A percentile compares a stretch with the other conserved stretches of the same genome.
These are phyloP conservation scores for Leccinum subgranulosum DNA, from an alignment of 768 basidiomycete species.

Conservation along the genomic window DNA sequence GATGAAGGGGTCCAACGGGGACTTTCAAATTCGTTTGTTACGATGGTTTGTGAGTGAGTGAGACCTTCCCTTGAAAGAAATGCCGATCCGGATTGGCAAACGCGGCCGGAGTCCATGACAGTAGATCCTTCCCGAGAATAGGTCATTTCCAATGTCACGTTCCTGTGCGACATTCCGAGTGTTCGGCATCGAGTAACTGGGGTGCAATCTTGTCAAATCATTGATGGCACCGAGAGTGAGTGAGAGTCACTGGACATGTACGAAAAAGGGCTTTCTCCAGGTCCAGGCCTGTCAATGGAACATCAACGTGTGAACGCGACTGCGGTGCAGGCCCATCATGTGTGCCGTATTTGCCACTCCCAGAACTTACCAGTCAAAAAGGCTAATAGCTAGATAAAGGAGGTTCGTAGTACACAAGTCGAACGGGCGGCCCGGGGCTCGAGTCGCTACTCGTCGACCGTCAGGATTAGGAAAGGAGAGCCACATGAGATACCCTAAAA, in stretches of 20 bases:
- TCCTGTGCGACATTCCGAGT: slow-evolving; percentile 10
- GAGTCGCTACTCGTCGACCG: neutral
- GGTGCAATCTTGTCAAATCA: neutral
- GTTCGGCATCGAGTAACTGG: neutral
- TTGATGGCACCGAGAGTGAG: neutral
- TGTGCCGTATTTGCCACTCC: neutral
- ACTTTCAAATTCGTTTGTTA: slow-evolving; percentile 1
- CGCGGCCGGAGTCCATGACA: slow-evolving; percentile 7
- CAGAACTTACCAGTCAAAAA: neutral
- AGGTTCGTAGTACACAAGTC: neutral
- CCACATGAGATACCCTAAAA: slow-evolving; percentile 21
- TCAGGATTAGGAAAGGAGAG: slow-evolving; percentile 2
- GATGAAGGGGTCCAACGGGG: neutral
- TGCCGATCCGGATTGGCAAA: slow-evolving; percentile 6
- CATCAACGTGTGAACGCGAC: neutral
- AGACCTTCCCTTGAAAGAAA: neutral
- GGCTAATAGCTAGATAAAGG: neutral
- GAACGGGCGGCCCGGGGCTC: neutral
- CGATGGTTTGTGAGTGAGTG: neutral
- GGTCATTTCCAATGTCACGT: slow-evolving; percentile 16
- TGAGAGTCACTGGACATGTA: neutral
- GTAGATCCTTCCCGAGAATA: slow-evolving; percentile 18
- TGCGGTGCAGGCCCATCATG: neutral
- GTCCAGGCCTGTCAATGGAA: neutral
- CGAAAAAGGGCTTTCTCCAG: neutral